Base-by-base conservation (phyloP, 495 filamentous ascomycete species). In the Hypoxylon fragiforme region DNA sequence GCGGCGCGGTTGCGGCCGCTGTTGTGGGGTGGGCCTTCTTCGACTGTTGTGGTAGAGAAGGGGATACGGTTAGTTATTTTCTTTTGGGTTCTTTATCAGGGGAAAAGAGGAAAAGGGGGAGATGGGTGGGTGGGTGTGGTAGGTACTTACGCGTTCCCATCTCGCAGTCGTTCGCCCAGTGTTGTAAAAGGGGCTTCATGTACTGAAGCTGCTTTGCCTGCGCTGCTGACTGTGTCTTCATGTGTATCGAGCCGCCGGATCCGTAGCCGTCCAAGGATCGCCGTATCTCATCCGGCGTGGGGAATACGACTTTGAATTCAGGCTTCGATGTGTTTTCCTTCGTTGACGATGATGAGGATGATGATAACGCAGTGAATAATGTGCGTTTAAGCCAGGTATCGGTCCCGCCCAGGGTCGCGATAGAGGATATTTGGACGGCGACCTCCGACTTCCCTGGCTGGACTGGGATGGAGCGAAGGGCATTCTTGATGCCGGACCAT, bases 211-310 rank as follows among this genome's bases (percentile, higher is more conserved):
- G 92, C 54, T 87, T 90, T 34, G 74, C 68, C 48, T 95, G 90
- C 3, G 82, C 67, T 1, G 78, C 61, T 2, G 83, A 86, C 53
- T 88, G 79, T 3, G 81, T 84, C 54, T 88, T 91, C 68, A 84
- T 88, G 56, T 96, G 92, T 49, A 97, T 94, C 0, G 89, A 91
- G 2, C 75, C 78, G 4, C 92, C 92, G 1, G 88, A 88, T 3
- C 34, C 65, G 60, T 95, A 95, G 3, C 91, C 91, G 61, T 91
- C 86, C 8, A 96, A 57, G 2, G 85, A 91, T 38, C 76, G 72
- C n/a, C 89, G 82, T 54, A 95, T 89, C 57, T 94, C 89, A 28
- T 85, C 77, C 0, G 85, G 68, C 0, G 91, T 95, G 0, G 91
- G 91, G 60, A 92, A 95, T 12, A 96, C 77, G 37, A 96, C 77